phyloP scores from a whole-genome alignment of 2,329 filamentous ascomycete genomes.

The Scolecobasidium constrictum region DNA sequence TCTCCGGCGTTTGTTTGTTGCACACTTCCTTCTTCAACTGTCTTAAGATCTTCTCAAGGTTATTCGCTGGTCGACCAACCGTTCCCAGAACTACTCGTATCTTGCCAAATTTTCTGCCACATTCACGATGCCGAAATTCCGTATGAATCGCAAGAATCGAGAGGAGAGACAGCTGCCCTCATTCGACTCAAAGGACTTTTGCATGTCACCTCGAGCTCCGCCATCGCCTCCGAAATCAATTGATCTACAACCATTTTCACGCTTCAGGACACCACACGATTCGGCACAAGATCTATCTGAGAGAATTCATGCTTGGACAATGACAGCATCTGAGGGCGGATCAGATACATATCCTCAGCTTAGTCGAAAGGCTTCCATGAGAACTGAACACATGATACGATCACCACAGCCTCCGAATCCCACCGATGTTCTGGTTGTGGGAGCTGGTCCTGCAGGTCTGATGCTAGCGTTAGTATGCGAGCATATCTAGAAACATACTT shows the following conservation, averaged over 20 bases:
- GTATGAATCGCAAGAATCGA: background rate
- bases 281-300: background rate
- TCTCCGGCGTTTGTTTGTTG: no score
- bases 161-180: background rate
- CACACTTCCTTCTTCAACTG: no score
- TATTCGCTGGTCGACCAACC: no score
- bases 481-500: background rate
- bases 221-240: background rate
- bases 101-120: no score
- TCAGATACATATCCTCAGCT: background rate
- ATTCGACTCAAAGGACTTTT: no score
- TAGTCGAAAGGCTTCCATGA: background rate
- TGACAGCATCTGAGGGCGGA: background rate
- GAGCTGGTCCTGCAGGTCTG: constrained; percentile 31
- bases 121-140: background rate
- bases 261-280: background rate
- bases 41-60: no score
- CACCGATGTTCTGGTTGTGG: constrained; percentile 20
- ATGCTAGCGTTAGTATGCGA: constrained; percentile 29
- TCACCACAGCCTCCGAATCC: constrained; percentile 3
- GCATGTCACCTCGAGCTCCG: background rate
- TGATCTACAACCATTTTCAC: no score
- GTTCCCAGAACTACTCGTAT: no score
- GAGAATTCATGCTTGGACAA: background rate
- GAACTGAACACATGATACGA: constrained; percentile 1